phyloP scores from a whole-genome alignment of 2,329 filamentous ascomycete species.

The Pseudocercospora crystallina region DNA sequence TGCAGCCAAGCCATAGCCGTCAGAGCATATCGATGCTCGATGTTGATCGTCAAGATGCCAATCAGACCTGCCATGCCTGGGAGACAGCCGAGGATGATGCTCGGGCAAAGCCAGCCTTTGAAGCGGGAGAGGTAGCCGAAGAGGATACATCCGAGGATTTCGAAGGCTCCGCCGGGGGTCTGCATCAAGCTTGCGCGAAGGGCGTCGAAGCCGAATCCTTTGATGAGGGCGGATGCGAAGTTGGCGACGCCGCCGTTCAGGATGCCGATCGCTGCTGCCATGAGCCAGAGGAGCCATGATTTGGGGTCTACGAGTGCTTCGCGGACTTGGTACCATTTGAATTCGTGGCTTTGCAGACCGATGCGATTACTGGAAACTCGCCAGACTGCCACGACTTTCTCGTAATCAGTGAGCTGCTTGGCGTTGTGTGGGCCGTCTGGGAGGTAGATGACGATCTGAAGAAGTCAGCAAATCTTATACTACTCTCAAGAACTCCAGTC shows the following conservation, averaged over 20 bases:
- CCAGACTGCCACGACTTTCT: slow-evolving; percentile 46
- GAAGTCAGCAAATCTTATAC: too few species aligned
- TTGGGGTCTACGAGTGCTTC: slow-evolving; percentile 60
- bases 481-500: too few species aligned
- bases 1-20: slow-evolving; percentile 24
- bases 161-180: slow-evolving; percentile 46
- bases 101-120: slow-evolving; percentile 12
- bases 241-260: slow-evolving; percentile 42
- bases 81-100: slow-evolving; percentile 19
- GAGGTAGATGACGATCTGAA: slow-evolving; percentile 39
- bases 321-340: slow-evolving; percentile 54
- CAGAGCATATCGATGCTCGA: slow-evolving; percentile 19
- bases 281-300: slow-evolving; percentile 55
- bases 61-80: slow-evolving; percentile 23
- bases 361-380: slow-evolving; percentile 39
- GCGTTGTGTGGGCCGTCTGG: slow-evolving; percentile 54
- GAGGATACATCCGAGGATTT: slow-evolving; percentile 17
- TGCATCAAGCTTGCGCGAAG: slow-evolving; percentile 64
- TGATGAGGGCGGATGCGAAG: slow-evolving; percentile 20
- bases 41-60: slow-evolving; percentile 21
- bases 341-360: slow-evolving; percentile 52
- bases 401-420: slow-evolving; percentile 55
- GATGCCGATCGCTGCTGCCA: slow-evolving; percentile 39
- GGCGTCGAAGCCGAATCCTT: slow-evolving; percentile 57
- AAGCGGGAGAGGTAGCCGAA: slow-evolving; percentile 12